A percentile compares a stretch with the other conserved stretches of the same genome.
Evolutionary conservation across 805 yeast genomes (phyloP).

Genomic region (Candida schatavii): DNA sequence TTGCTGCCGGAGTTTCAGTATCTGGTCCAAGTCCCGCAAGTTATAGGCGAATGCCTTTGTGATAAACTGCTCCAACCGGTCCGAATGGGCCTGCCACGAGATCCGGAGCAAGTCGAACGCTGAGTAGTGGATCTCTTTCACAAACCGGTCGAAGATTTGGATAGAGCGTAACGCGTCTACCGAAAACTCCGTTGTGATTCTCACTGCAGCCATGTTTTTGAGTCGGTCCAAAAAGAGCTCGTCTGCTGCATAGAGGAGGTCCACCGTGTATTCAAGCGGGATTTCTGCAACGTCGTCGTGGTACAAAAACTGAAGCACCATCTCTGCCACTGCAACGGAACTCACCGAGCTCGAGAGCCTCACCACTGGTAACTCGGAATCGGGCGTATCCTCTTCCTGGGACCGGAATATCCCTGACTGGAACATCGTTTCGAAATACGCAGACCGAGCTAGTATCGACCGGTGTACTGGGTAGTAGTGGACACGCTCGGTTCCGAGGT

Average conservation of each 20-base stretch:
- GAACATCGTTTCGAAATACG: conserved; percentile 64
- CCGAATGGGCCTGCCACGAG: conserved; percentile 67
- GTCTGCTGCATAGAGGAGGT: conserved; percentile 59
- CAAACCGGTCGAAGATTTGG: conserved; percentile 12
- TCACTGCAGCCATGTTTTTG: conserved; percentile 60
- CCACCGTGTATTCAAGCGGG: conserved; percentile 50
- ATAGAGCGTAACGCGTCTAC: conserved; percentile 18
- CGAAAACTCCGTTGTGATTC: conserved; percentile 32
- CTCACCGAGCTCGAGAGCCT: conserved; percentile 23
- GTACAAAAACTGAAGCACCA: conserved; percentile 54
- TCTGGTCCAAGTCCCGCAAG: conserved; percentile 31
- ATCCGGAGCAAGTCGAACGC: conserved; percentile 58
- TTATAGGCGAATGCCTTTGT: conserved; percentile 57
- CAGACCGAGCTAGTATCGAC: conserved; percentile 57
- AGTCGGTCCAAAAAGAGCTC: conserved; percentile 57
- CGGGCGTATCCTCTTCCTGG: not conserved
- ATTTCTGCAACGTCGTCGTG: conserved; percentile 52
- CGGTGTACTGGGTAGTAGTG: conserved; percentile 62
- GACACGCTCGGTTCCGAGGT: conserved; percentile 10
- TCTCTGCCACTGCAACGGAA: conserved; percentile 40
- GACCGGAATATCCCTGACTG: conserved; percentile 35
- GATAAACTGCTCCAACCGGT: conserved; percentile 60
- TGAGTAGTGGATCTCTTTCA: conserved; percentile 26
- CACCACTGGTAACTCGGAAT: conserved; percentile 29
- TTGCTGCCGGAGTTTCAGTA: conserved; percentile 26